These are phyloP conservation scores for Serendipita indica DNA, from an alignment of 768 basidiomycete genomes.

Conservation along the genomic window DNA sequence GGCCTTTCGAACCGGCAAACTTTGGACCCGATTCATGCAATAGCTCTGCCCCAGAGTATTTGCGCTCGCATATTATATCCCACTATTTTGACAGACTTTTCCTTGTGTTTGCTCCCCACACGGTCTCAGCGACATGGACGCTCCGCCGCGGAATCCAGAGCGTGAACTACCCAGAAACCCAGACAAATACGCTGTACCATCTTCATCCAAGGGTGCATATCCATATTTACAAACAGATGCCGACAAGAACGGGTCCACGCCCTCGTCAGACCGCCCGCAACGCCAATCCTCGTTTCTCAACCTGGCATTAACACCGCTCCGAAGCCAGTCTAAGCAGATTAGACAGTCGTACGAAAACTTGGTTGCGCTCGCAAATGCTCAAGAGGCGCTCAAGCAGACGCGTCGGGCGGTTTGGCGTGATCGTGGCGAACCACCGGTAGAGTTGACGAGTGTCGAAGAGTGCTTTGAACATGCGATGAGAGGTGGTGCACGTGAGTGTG, in stretches of 20 bases:
- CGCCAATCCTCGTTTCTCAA: constrained; percentile 4
- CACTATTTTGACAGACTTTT: not conserved
- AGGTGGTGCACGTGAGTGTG: constrained; percentile 54
- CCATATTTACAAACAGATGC: no score
- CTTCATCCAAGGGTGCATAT: no score
- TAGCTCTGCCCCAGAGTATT: not conserved
- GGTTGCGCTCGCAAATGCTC: constrained; percentile 70
- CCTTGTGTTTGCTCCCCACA: not conserved
- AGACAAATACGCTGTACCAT: no score
- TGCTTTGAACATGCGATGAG: constrained; percentile 55
- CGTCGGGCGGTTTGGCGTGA: constrained; percentile 74
- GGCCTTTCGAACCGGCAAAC: not conserved
- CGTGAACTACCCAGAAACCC: no score
- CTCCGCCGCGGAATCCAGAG: no score
- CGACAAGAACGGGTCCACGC: not conserved
- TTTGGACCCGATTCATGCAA: not conserved
- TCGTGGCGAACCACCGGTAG: constrained; percentile 57
- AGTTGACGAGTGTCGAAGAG: constrained; percentile 45
- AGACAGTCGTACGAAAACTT: constrained; percentile 59
- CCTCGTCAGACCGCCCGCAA: not conserved
- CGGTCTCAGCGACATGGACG: no score
- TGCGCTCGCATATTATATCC: not conserved
- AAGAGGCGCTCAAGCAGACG: constrained; percentile 47
- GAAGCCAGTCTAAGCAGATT: not conserved
- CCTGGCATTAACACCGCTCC: constrained; percentile 10